Evolutionary conservation across 495 filamentous ascomycete species (phyloP).

Genomic region (Evansstolkia leycettana): DNA sequence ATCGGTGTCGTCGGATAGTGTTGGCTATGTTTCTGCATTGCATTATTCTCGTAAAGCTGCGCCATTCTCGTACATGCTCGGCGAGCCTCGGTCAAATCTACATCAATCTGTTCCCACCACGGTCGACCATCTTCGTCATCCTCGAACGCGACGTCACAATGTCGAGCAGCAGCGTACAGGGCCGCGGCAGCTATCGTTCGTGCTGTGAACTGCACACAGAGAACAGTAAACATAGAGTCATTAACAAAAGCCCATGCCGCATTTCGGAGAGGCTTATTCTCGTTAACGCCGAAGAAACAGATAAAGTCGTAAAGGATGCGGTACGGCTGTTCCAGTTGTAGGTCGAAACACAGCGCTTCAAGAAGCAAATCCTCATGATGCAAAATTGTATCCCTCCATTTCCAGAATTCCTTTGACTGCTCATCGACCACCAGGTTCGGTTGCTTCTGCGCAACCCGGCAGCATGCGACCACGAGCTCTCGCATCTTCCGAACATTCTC

Average conservation of each 20-base stretch:
- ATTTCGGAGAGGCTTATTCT: constrained; percentile 66
- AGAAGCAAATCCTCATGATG: constrained; percentile 84
- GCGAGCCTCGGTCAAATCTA: constrained; percentile 48
- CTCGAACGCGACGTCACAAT: constrained; percentile 55
- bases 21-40: constrained; percentile 33
- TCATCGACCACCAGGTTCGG: constrained; percentile 77
- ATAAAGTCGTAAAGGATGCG: constrained; percentile 68
- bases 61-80: constrained; percentile 57
- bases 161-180: constrained; percentile 70
- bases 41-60: constrained; percentile 63
- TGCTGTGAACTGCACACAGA: constrained; percentile 71
- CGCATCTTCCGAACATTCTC: constrained; percentile 91
- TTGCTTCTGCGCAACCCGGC: constrained; percentile 90
- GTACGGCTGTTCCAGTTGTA: constrained; percentile 78
- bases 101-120: constrained; percentile 73
- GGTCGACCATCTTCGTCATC: constrained; percentile 61
- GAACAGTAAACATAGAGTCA: constrained; percentile 68
- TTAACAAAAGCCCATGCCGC: constrained; percentile 87
- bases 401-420: constrained; percentile 93
- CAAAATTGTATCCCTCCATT: constrained; percentile 87
- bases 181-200: constrained; percentile 73
- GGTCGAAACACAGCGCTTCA: constrained; percentile 86
- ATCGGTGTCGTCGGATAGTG: constrained; percentile 26
- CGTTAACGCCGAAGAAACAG: constrained; percentile 50
- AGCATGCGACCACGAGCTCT: constrained; percentile 83